A percentile compares a stretch with the other conserved stretches of the same genome.
Conservation (phyloP, 768 basidiomycete species). For the Strobilomyces dryophilus region DNA sequence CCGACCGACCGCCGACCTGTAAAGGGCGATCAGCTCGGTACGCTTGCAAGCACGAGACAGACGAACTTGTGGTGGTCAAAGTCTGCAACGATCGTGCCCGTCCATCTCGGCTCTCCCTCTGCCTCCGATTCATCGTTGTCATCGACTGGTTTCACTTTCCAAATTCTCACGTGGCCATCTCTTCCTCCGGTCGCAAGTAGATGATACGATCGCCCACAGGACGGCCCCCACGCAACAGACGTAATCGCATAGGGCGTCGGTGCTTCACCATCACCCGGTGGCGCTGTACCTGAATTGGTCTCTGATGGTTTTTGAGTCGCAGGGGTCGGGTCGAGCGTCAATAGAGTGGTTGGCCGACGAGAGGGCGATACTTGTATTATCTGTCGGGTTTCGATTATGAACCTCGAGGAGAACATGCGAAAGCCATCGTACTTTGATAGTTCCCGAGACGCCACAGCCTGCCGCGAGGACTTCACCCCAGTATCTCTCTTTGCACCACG, state of each 20-base stretch:
- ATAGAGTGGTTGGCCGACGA: slow-evolving; percentile 60
- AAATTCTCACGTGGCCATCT: slow-evolving; percentile 87
- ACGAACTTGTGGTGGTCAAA: slow-evolving; percentile 78
- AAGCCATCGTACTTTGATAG: slow-evolving; percentile 60
- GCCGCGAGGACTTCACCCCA: slow-evolving; percentile 92
- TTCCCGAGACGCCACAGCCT: slow-evolving; percentile 64
- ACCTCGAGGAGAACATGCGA: background rate
- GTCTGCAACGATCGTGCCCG: slow-evolving; percentile 72
- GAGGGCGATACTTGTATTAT: slow-evolving; percentile 71
- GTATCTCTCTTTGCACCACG: slow-evolving; percentile 95
- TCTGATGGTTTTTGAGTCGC: slow-evolving; percentile 17
- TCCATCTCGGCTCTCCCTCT: slow-evolving; percentile 55
- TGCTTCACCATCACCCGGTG: slow-evolving; percentile 30
- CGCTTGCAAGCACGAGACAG: background rate
- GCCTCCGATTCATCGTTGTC: slow-evolving; percentile 42
- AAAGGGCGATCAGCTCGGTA: slow-evolving; percentile 4
- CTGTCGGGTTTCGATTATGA: slow-evolving; percentile 33
- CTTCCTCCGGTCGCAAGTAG: slow-evolving; percentile 87
- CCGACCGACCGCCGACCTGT: slow-evolving; percentile 68
- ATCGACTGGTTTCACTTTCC: slow-evolving; percentile 69
- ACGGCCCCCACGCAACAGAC: slow-evolving; percentile 89
- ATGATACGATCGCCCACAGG: slow-evolving; percentile 91
- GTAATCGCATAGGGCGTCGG: slow-evolving; percentile 63
- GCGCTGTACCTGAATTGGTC: slow-evolving; percentile 14
- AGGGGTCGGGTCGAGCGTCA: slow-evolving; percentile 49